Evolutionary conservation across 2,329 filamentous ascomycete species (phyloP).

Genomic region (Sporothrix luriei): DNA sequence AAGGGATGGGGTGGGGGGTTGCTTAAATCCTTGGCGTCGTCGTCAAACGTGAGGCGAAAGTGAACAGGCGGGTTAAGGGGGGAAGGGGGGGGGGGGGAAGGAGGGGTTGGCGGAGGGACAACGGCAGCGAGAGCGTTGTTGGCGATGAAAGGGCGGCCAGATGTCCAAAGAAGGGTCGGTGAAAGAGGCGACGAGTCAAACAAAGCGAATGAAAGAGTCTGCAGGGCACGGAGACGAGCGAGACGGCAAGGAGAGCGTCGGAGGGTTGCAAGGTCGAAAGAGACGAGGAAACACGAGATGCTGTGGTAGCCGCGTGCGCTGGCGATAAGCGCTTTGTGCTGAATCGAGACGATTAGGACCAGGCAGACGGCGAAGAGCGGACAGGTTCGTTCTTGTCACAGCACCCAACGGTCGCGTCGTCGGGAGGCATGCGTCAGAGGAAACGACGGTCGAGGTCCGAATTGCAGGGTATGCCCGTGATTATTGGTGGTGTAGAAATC

Average conservation of each 20-base stretch:
- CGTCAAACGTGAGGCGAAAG: neutral
- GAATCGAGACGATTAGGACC: neutral
- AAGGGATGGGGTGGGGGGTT: neutral
- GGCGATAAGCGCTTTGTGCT: conserved; percentile 29
- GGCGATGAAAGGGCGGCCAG: neutral
- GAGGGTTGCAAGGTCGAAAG: neutral
- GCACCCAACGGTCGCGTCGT: conserved; percentile 16
- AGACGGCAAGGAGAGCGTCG: too few species aligned
- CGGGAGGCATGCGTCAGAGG: neutral
- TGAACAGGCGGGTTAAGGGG: conserved; percentile 1
- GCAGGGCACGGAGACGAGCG: neutral
- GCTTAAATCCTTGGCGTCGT: neutral
- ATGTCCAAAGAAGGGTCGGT: neutral
- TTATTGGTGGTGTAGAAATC: neutral
- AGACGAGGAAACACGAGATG: neutral
- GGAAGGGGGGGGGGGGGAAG: too few species aligned
- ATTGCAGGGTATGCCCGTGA: neutral
- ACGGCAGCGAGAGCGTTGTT: neutral
- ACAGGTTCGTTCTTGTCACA: conserved; percentile 22
- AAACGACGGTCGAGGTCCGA: neutral
- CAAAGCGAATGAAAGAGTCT: neutral
- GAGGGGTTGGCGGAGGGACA: neutral
- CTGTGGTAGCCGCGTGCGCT: conserved; percentile 14
- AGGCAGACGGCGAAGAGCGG: neutral
- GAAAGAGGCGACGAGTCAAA: neutral